A percentile compares a stretch with the other conserved stretches of the same genome.
phyloP scores from a whole-genome alignment of 139 green algal species.

The Coelastrella sp. region DNA sequence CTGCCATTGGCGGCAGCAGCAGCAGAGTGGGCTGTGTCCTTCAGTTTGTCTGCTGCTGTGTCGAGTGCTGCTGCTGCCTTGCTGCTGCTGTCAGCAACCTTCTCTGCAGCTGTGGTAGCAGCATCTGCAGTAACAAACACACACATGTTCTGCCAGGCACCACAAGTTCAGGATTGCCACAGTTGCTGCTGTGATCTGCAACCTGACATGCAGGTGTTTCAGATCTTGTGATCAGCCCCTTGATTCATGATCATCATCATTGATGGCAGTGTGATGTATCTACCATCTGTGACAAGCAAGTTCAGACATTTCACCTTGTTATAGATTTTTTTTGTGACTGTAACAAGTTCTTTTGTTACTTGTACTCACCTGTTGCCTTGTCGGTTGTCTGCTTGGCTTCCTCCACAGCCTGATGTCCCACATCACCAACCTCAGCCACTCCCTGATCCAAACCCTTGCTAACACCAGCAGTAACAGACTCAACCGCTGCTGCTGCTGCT shows the following conservation, averaged over 20 bases:
- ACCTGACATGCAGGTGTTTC: no score
- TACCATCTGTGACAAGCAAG: no score
- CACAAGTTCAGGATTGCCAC: no score
- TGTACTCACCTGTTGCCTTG: background rate
- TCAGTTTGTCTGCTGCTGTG: background rate
- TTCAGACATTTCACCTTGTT: no score
- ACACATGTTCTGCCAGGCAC: no score
- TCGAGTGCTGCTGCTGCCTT: conserved; percentile 5
- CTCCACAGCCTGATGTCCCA: background rate
- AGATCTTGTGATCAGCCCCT: no score
- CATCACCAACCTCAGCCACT: background rate
- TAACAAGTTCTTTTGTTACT: no score
- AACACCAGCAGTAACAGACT: background rate
- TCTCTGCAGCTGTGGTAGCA: background rate
- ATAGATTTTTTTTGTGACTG: no score
- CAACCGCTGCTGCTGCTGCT: background rate
- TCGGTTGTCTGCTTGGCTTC: background rate
- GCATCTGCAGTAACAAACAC: conserved; percentile 3
- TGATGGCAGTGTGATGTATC: no score
- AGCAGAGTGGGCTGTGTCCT: background rate
- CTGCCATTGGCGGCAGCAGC: conserved; percentile 1
- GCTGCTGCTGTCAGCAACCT: background rate
- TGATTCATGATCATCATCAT: no score
- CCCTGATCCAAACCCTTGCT: background rate
- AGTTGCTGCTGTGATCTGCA: no score